phyloP scores from a whole-genome alignment of 148 eudicot species.

The Arbutus unedo region DNA sequence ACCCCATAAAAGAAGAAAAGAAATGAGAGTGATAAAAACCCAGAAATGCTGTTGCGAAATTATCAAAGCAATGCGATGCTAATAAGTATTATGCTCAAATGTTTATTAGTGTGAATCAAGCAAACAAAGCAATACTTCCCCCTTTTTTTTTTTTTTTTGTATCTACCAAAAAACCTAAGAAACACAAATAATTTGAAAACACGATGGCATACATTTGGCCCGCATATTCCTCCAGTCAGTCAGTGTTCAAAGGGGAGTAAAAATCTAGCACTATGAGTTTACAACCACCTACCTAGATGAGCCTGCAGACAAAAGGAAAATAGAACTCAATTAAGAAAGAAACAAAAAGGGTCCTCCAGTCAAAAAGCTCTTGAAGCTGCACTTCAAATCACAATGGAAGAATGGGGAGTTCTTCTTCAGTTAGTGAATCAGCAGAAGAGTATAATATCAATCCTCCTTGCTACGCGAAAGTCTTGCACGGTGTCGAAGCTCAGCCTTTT shows the following conservation, averaged over 20 bases:
- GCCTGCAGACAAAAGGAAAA: neutral
- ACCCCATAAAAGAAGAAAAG: no score
- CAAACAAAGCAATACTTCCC: neutral
- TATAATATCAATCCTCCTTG: conserved; percentile 46
- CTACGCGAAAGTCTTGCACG: conserved; percentile 70
- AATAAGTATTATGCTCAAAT: neutral
- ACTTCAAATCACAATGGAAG: neutral
- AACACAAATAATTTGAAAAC: neutral
- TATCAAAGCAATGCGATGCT: neutral
- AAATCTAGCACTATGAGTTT: no score
- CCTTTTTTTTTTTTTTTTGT: neutral
- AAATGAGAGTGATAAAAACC: neutral
- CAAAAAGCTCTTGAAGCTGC: neutral
- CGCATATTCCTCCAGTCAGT: no score
- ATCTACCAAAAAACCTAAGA: no score
- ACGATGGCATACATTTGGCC: neutral
- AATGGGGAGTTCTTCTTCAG: neutral
- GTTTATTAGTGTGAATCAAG: neutral
- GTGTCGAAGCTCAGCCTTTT: conserved; percentile 88
- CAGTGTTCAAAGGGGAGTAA: no score
- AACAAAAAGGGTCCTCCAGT: conserved; percentile 1
- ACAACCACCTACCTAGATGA: no score
- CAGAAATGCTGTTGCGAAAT: neutral
- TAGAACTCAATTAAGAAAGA: no score
- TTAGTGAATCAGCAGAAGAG: conserved; percentile 9